Base-by-base conservation (phyloP, 2,329 filamentous ascomycete species). In the Hymenoscyphus repandus region DNA sequence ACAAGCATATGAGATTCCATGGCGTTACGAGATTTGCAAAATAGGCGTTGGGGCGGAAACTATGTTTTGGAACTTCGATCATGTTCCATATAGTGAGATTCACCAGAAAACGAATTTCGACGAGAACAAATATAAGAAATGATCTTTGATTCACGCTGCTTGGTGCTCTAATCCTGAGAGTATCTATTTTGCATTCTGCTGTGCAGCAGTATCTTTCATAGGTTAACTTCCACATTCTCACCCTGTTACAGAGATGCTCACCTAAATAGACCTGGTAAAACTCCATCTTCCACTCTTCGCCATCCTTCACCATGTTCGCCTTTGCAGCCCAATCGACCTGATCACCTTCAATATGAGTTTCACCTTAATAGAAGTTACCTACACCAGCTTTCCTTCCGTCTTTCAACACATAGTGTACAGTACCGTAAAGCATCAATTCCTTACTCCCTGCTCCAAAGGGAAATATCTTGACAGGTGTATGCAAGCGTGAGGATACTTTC, bases 341-440 rank as follows among this genome's bases (percentile, higher is more conserved):
- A 22, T n/a, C 20, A 38, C 22, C 10, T 22, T 7, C 31, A 45
- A 27, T 20, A 18, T 12, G 42, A 6, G 6, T 32, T 31, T 10
- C 33, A 31, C 46, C 9, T 31, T 32, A 17, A 38, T 45, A 13
- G 44, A n/a, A 46, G 41, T 30, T 56, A 57, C 44, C 3, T 10
- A 61, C 60, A 22, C 57, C 46, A 9, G 53, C 53, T 22, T 60
- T 58, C 48, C 52, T 56, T 13, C 76, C 78, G 59, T 74, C 74
- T 59, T 77, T 78, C 48, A 80, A 59, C 12, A 61, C 70, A 63
- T 79, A 80, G 38, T 70, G 70, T 11, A 80, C 78, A 3, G 64
- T 74, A 1, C 77, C 77, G 56, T 73, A 72, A 3, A 80, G 58
- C 77, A 81, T 80, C 15, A 77, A 69, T 55, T 80, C 74, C 30